phyloP scores from a whole-genome alignment of 768 basidiomycete genomes.

The Boletus patriciae region DNA sequence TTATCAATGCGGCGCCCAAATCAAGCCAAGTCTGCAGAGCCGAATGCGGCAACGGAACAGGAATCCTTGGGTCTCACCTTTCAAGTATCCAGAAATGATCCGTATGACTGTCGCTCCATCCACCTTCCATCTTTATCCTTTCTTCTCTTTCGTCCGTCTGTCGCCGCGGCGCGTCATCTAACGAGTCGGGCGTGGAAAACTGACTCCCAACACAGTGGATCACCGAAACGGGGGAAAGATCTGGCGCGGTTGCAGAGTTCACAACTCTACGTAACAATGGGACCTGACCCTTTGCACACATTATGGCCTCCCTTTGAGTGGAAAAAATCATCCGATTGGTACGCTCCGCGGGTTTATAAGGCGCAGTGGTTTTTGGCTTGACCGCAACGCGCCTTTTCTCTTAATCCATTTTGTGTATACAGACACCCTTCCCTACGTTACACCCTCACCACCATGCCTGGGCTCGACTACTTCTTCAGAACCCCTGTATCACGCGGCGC shows the following conservation, averaged over 20 bases:
- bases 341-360: constrained; percentile 24
- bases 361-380: neutral
- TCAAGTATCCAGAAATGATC: constrained; percentile 1
- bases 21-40: neutral
- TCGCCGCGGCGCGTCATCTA: constrained; percentile 19
- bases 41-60: constrained; percentile 8
- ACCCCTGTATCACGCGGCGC: constrained; percentile 3
- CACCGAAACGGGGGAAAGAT: constrained; percentile 10
- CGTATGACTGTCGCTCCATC: constrained; percentile 6
- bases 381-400: neutral
- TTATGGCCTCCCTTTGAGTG: constrained; percentile 9
- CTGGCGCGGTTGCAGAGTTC: constrained; percentile 10
- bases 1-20: constrained; percentile 6
- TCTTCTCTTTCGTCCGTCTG: constrained; percentile 19
- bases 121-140: constrained; percentile 13
- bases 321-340: constrained; percentile 16
- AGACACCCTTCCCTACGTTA: constrained; percentile 5
- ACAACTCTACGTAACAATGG: constrained; percentile 23
- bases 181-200: constrained; percentile 12
- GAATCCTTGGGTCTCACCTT: constrained; percentile 4
- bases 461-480: constrained; percentile 35
- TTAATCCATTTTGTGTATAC: constrained; percentile 28
- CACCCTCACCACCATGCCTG: constrained; percentile 29
- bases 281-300: constrained; percentile 23
- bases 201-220: neutral